A percentile compares a stretch with the other conserved stretches of the same genome.
Evolutionary conservation across 1,284 basidiomycete species (phyloP).

Genomic region (Ganoderma sinense): DNA sequence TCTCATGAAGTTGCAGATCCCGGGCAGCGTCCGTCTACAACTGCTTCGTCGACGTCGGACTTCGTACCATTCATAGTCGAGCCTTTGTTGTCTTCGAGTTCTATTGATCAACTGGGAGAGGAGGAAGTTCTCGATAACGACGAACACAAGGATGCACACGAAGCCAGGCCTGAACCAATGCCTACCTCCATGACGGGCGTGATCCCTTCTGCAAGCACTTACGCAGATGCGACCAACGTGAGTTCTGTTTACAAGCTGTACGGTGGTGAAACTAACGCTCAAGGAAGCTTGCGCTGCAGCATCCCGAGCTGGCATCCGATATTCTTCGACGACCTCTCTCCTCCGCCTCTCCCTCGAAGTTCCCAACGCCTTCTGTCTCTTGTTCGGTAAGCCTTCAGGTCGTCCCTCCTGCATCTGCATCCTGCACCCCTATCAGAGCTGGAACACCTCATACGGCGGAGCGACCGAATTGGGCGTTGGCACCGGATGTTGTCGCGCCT

Average conservation of each 20-base stretch:
- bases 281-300: constrained; percentile 16
- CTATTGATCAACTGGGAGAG: neutral
- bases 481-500: constrained; percentile 21
- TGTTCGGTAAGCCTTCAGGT: constrained; percentile 4
- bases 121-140: neutral
- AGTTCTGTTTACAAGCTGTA: constrained; percentile 13
- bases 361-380: constrained; percentile 1
- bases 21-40: neutral
- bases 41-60: neutral
- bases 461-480: constrained; percentile 9
- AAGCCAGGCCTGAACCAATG: neutral
- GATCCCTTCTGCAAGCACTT: constrained; percentile 32
- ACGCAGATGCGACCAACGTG: constrained; percentile 39
- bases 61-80: neutral
- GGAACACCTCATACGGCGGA: constrained; percentile 28
- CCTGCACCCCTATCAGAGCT: neutral
- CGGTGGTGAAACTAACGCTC: neutral
- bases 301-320: constrained; percentile 15
- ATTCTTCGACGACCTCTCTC: constrained; percentile 22
- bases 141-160: neutral
- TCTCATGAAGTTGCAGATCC: neutral
- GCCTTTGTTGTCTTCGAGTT: constrained; percentile 1
- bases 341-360: constrained; percentile 8
- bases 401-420: neutral
- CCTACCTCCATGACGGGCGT: neutral